These are phyloP conservation scores for Pseudodiploospora longispora DNA, from an alignment of 2,329 filamentous ascomycete genomes.

Conservation along the genomic window DNA sequence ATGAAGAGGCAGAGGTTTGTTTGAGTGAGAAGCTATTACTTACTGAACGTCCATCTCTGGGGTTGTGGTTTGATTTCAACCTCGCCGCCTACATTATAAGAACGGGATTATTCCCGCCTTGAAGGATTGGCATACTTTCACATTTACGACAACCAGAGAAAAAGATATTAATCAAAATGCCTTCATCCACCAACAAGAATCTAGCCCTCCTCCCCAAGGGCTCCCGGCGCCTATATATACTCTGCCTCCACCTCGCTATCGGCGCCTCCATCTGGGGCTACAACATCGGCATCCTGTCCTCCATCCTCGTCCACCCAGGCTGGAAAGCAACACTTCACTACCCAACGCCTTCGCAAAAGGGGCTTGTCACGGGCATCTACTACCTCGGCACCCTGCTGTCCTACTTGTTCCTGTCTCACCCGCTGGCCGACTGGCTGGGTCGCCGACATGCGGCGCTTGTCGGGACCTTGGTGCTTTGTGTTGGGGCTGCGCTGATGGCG, in stretches of 20 bases:
- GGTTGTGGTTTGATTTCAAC: too few species aligned
- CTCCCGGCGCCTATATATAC: constrained; percentile 30
- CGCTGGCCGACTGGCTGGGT: constrained; percentile 41
- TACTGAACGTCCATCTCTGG: too few species aligned
- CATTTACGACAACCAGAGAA: background rate
- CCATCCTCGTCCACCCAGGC: constrained; percentile 47
- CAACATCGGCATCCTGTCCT: constrained; percentile 49
- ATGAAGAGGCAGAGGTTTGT: too few species aligned
- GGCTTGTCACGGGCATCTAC: constrained; percentile 48
- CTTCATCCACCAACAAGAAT: background rate
- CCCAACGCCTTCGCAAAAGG: constrained; percentile 37
- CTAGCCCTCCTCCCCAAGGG: constrained; percentile 7
- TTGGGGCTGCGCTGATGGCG: constrained; percentile 43
- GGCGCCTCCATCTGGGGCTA: constrained; percentile 52
- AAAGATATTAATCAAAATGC: background rate
- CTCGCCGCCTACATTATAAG: too few species aligned
- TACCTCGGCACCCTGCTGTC: constrained; percentile 48
- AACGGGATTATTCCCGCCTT: too few species aligned
- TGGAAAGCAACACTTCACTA: constrained; percentile 39
- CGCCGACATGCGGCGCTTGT: constrained; percentile 41
- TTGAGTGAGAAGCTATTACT: too few species aligned
- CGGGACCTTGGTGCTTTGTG: constrained; percentile 37
- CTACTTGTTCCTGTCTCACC: constrained; percentile 47
- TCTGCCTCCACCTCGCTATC: constrained; percentile 46
- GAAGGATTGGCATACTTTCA: background rate